These are phyloP conservation scores for Hypoxylon fuscum DNA, from an alignment of 495 filamentous ascomycete genomes.

Conservation along the genomic window DNA sequence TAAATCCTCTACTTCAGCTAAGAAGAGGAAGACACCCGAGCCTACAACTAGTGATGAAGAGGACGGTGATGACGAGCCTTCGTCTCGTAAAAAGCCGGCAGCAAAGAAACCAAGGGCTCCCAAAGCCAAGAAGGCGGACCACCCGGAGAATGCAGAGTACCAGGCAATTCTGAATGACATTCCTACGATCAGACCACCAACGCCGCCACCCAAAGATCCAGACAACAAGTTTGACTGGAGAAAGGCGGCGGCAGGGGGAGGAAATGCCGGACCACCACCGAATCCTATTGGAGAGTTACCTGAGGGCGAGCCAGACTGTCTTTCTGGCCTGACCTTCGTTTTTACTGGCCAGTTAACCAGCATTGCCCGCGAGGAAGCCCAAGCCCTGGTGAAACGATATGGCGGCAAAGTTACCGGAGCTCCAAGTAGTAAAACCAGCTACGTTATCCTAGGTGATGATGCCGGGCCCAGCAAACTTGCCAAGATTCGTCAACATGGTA, in stretches of 20 bases:
- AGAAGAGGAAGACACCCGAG: constrained; percentile 58
- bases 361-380: constrained; percentile 84
- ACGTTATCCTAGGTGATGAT: constrained; percentile 88
- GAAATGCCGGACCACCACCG: constrained; percentile 67
- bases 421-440: constrained; percentile 92
- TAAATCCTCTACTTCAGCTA: constrained; percentile 49
- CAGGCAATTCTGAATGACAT: constrained; percentile 89
- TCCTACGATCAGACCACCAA: constrained; percentile 79
- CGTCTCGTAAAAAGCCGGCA: constrained; percentile 63
- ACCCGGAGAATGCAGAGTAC: constrained; percentile 68
- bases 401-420: constrained; percentile 89
- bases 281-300: constrained; percentile 73
- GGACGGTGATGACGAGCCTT: constrained; percentile 54
- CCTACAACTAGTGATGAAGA: constrained; percentile 56
- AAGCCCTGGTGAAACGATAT: constrained; percentile 87
- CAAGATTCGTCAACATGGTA: constrained; percentile 76
- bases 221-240: constrained; percentile 77
- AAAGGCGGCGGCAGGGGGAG: constrained; percentile 59
- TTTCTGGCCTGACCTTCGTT: constrained; percentile 94
- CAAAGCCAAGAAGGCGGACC: constrained; percentile 67
- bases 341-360: constrained; percentile 89
- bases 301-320: constrained; percentile 84
- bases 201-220: constrained; percentile 72
- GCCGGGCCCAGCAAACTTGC: constrained; percentile 94
- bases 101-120: constrained; percentile 68